phyloP scores from a whole-genome alignment of 2,329 filamentous ascomycete genomes.

The Diaporthe ampelina region DNA sequence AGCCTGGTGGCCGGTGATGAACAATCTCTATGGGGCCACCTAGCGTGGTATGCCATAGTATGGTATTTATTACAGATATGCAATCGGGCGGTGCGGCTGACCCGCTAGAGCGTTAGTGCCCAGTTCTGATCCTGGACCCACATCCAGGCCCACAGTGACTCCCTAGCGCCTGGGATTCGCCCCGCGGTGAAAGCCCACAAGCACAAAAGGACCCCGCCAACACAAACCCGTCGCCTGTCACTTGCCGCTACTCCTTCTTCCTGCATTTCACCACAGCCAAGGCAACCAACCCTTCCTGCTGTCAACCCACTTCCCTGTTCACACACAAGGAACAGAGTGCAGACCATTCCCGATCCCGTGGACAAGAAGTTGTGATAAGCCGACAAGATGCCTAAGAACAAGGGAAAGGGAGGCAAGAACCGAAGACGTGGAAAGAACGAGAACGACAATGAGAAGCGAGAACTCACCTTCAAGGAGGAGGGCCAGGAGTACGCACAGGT shows the following conservation, averaged over 20 bases:
- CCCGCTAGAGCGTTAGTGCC: slow-evolving; percentile 16
- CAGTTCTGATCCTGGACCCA: slow-evolving; percentile 3
- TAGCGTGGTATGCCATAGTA: neutral
- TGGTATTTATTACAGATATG: neutral
- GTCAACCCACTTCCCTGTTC: slow-evolving; percentile 57
- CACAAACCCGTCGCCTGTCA: slow-evolving; percentile 37
- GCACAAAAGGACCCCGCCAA: slow-evolving; percentile 42
- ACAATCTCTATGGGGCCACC: neutral
- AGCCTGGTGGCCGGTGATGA: neutral
- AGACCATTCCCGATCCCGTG: slow-evolving; percentile 62
- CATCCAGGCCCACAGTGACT: slow-evolving; percentile 18
- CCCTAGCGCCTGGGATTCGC: slow-evolving; percentile 31
- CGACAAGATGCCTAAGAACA: slow-evolving; percentile 42
- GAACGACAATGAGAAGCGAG: slow-evolving; percentile 86
- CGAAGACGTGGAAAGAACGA: slow-evolving; percentile 73
- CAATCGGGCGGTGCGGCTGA: slow-evolving; percentile 16
- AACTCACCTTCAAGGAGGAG: slow-evolving; percentile 86
- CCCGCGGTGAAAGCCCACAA: slow-evolving; percentile 37
- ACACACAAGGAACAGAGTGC: slow-evolving; percentile 58
- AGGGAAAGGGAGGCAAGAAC: slow-evolving; percentile 44
- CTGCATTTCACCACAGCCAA: slow-evolving; percentile 11
- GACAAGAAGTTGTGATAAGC: neutral
- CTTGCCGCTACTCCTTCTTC: slow-evolving; percentile 28
- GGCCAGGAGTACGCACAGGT: slow-evolving; percentile 80
- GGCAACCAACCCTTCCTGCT: neutral